A percentile compares a stretch with the other conserved stretches of the same genome.
These are phyloP conservation scores for Curvularia eragrostidis DNA, from an alignment of 2,329 filamentous ascomycete genomes.

Conservation along the genomic window DNA sequence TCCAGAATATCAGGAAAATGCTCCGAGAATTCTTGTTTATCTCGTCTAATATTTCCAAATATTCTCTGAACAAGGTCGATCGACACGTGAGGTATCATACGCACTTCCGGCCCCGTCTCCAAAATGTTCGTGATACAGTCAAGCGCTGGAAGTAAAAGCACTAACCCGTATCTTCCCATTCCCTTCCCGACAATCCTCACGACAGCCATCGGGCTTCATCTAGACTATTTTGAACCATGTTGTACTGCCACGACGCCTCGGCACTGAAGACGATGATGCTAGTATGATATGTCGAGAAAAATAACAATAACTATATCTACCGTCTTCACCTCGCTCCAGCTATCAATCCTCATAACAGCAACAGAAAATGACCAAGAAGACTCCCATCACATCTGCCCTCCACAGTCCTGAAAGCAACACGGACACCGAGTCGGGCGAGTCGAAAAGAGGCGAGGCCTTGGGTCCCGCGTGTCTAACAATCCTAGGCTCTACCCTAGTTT, in stretches of 20 bases:
- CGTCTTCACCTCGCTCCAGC: not conserved
- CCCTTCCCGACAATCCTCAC: slow-evolving; percentile 6
- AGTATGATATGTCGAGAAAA: not conserved
- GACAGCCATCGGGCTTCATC: not conserved
- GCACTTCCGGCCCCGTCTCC: not conserved
- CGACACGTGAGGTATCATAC: not conserved
- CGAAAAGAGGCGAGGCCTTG: slow-evolving; percentile 27
- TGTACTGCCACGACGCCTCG: not conserved
- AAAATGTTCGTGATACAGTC: not conserved
- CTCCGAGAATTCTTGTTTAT: not conserved
- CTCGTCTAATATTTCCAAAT: not conserved
- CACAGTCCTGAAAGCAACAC: slow-evolving; percentile 18
- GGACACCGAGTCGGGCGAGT: slow-evolving; percentile 34
- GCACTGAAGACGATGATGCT: not conserved
- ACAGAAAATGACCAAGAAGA: not conserved
- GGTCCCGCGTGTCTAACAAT: slow-evolving; percentile 45
- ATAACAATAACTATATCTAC: not conserved
- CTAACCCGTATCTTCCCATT: slow-evolving; percentile 3
- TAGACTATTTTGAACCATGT: too few species aligned
- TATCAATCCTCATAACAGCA: not conserved
- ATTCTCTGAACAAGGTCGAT: not conserved
- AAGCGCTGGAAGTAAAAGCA: slow-evolving; percentile 2
- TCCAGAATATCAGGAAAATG: not conserved
- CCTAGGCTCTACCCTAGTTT: slow-evolving; percentile 45
- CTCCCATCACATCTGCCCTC: not conserved